Evolutionary conservation across 2,329 filamentous ascomycete genomes (phyloP).

Genomic region (Calonectria multiphialidica): DNA sequence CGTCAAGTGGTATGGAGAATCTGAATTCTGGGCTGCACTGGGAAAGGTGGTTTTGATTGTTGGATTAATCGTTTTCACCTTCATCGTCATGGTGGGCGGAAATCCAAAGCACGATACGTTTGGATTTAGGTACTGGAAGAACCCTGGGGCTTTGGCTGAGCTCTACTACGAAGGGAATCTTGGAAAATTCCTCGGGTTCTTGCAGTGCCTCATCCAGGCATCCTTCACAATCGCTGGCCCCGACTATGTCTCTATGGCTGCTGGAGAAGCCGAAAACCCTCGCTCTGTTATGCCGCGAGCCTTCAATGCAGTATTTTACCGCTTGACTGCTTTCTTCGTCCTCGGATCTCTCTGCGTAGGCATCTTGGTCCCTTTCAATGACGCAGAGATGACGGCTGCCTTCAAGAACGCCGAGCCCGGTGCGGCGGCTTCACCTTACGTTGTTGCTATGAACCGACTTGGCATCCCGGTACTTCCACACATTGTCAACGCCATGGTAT

Average conservation of each 20-base stretch:
- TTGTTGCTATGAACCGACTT: constrained; percentile 76
- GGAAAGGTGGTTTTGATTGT: constrained; percentile 80
- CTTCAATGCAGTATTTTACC: constrained; percentile 84
- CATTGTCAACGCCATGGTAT: constrained; percentile 79
- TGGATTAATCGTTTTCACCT: constrained; percentile 80
- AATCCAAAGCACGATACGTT: constrained; percentile 80
- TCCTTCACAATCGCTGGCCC: constrained; percentile 77
- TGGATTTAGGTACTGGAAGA: constrained; percentile 76
- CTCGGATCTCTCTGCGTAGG: constrained; percentile 80
- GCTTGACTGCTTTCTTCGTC: constrained; percentile 81
- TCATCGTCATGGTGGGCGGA: constrained; percentile 85
- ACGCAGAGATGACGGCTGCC: constrained; percentile 70
- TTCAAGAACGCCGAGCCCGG: constrained; percentile 71
- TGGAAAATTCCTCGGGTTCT: constrained; percentile 81
- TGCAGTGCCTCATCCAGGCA: constrained; percentile 80
- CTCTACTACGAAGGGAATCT: constrained; percentile 73
- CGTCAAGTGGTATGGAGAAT: constrained; percentile 81
- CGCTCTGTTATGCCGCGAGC: constrained; percentile 78
- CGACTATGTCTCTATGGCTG: constrained; percentile 77
- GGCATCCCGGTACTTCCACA: constrained; percentile 74
- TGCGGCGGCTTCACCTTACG: constrained; percentile 76
- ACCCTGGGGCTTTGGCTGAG: constrained; percentile 78
- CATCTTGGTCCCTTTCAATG: constrained; percentile 78
- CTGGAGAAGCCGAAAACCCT: constrained; percentile 79
- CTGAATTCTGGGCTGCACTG: constrained; percentile 80